These are phyloP conservation scores for Rhodotorula glutinis DNA, from an alignment of 1,284 basidiomycete genomes.

Conservation along the genomic window DNA sequence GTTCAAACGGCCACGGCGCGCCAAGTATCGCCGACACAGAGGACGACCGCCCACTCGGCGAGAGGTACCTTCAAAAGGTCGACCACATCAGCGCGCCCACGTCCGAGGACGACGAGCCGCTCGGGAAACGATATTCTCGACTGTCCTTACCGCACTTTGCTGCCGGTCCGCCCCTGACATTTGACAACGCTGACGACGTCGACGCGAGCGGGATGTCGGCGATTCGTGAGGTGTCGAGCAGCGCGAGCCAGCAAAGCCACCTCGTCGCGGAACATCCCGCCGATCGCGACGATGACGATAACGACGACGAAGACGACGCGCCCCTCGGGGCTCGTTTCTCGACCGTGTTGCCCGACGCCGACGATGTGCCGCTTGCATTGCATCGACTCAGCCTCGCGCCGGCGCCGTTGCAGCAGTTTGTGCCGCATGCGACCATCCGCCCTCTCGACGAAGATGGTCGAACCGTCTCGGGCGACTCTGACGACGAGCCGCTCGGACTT, in stretches of 20 bases:
- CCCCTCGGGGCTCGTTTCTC: slow-evolving; percentile 8
- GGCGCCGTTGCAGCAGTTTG: not conserved
- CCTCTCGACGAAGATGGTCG: slow-evolving; percentile 23
- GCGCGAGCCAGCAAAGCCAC: not conserved
- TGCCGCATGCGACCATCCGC: slow-evolving; percentile 3
- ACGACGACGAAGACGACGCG: slow-evolving; percentile 10
- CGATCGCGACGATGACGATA: not conserved
- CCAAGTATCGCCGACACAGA: slow-evolving; percentile 7
- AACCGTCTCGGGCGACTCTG: slow-evolving; percentile 18
- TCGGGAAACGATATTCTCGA: slow-evolving; percentile 11
- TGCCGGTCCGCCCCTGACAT: not conserved
- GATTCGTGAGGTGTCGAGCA: not conserved
- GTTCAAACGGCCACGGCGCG: slow-evolving; percentile 13
- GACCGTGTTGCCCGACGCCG: slow-evolving; percentile 8
- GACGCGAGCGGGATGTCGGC: too few relatives aligned
- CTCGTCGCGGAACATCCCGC: too few relatives aligned
- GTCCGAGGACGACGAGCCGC: slow-evolving; percentile 17
- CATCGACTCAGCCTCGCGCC: slow-evolving; percentile 23
- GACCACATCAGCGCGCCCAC: not conserved
- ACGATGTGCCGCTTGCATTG: slow-evolving; percentile 32
- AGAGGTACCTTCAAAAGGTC: not conserved
- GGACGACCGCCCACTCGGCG: slow-evolving; percentile 4
- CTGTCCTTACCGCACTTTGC: not conserved
- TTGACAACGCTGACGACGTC: not conserved
- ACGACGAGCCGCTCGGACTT: slow-evolving; percentile 33